Evolutionary conservation across 106 monocot species (phyloP).

Genomic region (Posidonia australis): DNA sequence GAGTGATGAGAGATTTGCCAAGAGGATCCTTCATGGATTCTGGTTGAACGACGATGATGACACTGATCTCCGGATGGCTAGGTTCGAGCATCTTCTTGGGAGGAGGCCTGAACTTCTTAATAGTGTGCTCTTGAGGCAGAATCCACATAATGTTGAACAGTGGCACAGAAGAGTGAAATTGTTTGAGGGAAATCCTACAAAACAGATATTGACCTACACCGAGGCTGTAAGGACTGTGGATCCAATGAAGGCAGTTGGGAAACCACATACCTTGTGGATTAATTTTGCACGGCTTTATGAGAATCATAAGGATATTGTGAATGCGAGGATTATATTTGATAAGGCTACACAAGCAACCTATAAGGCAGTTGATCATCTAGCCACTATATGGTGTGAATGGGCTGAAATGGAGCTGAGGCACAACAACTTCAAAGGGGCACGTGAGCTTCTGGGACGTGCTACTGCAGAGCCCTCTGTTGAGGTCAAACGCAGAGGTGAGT

Average conservation of each 20-base stretch:
- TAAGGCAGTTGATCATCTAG: conserved; percentile 77
- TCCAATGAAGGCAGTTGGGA: conserved; percentile 90
- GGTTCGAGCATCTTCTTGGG: conserved; percentile 62
- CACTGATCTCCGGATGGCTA: conserved; percentile 68
- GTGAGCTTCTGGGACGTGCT: conserved; percentile 68
- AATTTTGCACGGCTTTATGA: conserved; percentile 86
- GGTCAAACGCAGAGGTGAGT: conserved; percentile 82
- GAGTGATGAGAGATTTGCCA: conserved; percentile 36
- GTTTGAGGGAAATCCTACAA: conserved; percentile 80
- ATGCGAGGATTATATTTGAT: conserved; percentile 83
- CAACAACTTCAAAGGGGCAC: conserved; percentile 75
- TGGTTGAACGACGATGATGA: conserved; percentile 98
- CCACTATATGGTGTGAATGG: conserved; percentile 97
- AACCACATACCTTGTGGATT: conserved; percentile 95
- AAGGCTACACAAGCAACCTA: conserved; percentile 87
- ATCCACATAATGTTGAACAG: conserved; percentile 97
- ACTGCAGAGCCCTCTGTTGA: conserved; percentile 92
- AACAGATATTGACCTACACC: conserved; percentile 73
- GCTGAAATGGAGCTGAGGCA: conserved; percentile 97
- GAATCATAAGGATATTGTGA: conserved; percentile 74
- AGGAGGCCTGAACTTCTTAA: conserved; percentile 82
- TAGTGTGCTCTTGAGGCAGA: conserved; percentile 87
- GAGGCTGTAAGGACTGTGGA: conserved; percentile 96
- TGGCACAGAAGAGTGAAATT: conserved; percentile 97
- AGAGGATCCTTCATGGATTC: conserved; percentile 54